Percentiles rank a stretch among this genome's conserved stretches.
Conservation (phyloP, 768 basidiomycete genomes). For the Tulasnella sp. region DNA sequence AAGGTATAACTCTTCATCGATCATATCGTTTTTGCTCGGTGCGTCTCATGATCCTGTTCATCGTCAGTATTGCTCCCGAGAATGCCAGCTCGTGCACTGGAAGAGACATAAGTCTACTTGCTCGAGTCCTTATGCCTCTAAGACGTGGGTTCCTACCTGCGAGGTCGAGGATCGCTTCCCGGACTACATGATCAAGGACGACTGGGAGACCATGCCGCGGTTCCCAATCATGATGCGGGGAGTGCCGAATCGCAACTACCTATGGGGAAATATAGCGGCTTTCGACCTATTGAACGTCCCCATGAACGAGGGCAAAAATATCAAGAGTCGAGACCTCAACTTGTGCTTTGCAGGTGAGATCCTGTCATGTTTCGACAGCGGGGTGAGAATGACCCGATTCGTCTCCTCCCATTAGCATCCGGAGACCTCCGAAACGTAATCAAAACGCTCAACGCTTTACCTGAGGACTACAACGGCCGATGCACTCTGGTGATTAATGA, state of each 20-base stretch:
- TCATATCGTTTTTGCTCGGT: background rate
- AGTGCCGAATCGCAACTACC: conserved; percentile 10
- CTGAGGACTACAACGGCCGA: conserved; percentile 31
- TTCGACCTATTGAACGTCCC: conserved; percentile 24
- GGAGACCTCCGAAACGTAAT: conserved; percentile 39
- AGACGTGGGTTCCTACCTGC: background rate
- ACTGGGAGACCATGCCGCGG: too few relatives aligned
- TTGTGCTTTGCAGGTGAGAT: conserved; percentile 5
- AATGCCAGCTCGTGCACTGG: conserved; percentile 34
- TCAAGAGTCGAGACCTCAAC: background rate
- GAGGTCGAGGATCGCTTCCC: background rate
- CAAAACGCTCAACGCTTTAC: conserved; percentile 34
- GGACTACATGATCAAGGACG: background rate
- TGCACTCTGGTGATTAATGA: conserved; percentile 36
- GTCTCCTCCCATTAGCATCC: conserved; percentile 28
- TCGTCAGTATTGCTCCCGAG: conserved; percentile 18
- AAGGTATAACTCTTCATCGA: background rate
- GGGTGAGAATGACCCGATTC: background rate
- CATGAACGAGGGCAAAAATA: conserved; percentile 18
- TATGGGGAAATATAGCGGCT: conserved; percentile 29
- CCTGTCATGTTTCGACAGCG: background rate
- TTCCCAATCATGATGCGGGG: background rate
- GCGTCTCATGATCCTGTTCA: background rate
- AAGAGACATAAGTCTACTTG: conserved; percentile 29
- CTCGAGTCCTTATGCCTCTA: conserved; percentile 18